Evolutionary conservation across 164 flowering plant genomes (phyloP).

Genomic region (Santalum album): DNA sequence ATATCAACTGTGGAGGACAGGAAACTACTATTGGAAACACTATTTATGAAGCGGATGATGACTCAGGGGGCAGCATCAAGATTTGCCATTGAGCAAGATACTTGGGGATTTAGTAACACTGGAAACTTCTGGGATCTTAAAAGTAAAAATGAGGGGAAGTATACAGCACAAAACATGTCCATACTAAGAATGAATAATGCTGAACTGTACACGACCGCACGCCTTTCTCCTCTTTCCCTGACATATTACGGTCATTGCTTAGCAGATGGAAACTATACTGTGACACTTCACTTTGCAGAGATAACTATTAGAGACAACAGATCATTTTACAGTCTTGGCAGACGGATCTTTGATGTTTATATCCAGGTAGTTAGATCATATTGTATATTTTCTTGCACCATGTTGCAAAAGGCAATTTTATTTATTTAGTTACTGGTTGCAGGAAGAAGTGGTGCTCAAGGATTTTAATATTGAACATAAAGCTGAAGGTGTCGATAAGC

Average conservation of each 20-base stretch:
- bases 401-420: constrained; percentile 15
- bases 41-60: constrained; percentile 14
- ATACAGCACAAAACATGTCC: constrained; percentile 18
- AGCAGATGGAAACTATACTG: constrained; percentile 45
- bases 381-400: background rate
- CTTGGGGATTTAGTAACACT: constrained; percentile 73
- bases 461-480: constrained; percentile 37
- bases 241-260: constrained; percentile 53
- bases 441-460: constrained; percentile 23
- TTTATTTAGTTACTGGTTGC: constrained; percentile 21
- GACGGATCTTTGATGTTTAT: constrained; percentile 56
- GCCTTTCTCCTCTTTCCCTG: constrained; percentile 53
- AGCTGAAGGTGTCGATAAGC: constrained; percentile 32
- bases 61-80: constrained; percentile 10
- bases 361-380: constrained; percentile 38
- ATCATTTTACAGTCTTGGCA: constrained; percentile 54
- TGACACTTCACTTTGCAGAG: constrained; percentile 68
- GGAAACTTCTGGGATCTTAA: constrained; percentile 68
- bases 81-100: constrained; percentile 3
- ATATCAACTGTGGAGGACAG: constrained; percentile 41
- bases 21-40: constrained; percentile 4
- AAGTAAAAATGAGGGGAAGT: constrained; percentile 10
- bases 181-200: constrained; percentile 21
- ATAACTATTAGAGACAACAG: constrained; percentile 40
- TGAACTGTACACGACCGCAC: constrained; percentile 48